Evolutionary conservation across 2,329 filamentous ascomycete species (phyloP).

Genomic region (Colletotrichum falcatum): DNA sequence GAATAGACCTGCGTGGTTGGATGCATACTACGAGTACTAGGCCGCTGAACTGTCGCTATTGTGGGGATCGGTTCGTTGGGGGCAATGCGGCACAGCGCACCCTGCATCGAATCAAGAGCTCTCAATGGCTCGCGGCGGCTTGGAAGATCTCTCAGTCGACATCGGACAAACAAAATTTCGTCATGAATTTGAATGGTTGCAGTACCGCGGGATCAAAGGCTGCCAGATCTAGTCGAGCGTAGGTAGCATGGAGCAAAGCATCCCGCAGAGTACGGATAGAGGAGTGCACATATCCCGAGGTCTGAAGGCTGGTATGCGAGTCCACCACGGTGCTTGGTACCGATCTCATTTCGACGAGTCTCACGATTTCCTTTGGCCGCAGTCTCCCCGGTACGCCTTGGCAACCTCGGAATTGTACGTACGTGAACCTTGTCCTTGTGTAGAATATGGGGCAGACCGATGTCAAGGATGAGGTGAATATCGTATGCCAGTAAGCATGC

Average conservation of each 20-base stretch:
- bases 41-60: constrained; percentile 26
- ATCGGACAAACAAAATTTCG: constrained; percentile 38
- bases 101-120: constrained; percentile 15
- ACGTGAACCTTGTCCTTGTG: neutral
- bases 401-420: constrained; percentile 6
- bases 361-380: constrained; percentile 7
- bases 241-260: neutral
- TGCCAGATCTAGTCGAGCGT: constrained; percentile 2
- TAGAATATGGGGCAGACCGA: neutral
- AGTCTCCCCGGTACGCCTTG: constrained; percentile 1
- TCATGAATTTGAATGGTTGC: constrained; percentile 29
- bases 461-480: constrained; percentile 10
- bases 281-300: constrained; percentile 26
- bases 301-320: constrained; percentile 2
- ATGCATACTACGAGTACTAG: constrained; percentile 14
- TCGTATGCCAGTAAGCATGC: neutral
- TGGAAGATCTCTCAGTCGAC: neutral
- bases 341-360: constrained; percentile 3
- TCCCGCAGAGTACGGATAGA: constrained; percentile 19
- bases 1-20: constrained; percentile 35
- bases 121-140: constrained; percentile 17
- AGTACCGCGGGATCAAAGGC: constrained; percentile 19
- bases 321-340: constrained; percentile 25
- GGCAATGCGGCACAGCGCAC: constrained; percentile 23
- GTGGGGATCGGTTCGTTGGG: constrained; percentile 30